Conservation (phyloP, 768 basidiomycete species). For the Tricholoma matsutake region DNA sequence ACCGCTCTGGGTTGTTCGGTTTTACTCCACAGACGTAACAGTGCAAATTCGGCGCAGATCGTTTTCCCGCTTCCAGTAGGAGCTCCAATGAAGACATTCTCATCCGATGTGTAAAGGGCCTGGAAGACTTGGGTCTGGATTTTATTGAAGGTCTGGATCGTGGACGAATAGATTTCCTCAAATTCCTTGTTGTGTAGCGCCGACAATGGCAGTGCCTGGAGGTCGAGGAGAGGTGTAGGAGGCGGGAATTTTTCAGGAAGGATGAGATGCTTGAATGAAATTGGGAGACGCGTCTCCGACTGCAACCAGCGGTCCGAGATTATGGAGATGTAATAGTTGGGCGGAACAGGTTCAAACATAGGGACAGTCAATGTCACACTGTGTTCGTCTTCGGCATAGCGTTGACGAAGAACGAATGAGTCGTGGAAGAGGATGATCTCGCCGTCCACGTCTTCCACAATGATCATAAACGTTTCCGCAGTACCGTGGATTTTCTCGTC, state of each 20-base stretch:
- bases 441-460: slow-evolving; percentile 97
- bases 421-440: slow-evolving; percentile 96
- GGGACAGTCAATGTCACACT: slow-evolving; percentile 92
- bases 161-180: slow-evolving; percentile 78
- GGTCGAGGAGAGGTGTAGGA: slow-evolving; percentile 89
- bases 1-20: slow-evolving; percentile 79
- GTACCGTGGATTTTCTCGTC: slow-evolving; percentile 89
- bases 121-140: slow-evolving; percentile 99
- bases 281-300: slow-evolving; percentile 89
- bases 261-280: slow-evolving; percentile 97
- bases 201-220: slow-evolving; percentile 85
- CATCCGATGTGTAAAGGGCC: slow-evolving; percentile 92
- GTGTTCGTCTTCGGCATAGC: slow-evolving; percentile 92
- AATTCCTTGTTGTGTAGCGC: slow-evolving; percentile 94
- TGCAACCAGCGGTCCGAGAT: slow-evolving; percentile 96
- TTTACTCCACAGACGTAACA: slow-evolving; percentile 94
- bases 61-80: slow-evolving; percentile 98
- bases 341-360: slow-evolving; percentile 96
- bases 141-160: slow-evolving; percentile 91
- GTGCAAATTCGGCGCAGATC: slow-evolving; percentile 93
- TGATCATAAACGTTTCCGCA: slow-evolving; percentile 87
- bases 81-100: slow-evolving; percentile 95
- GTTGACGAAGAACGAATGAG: slow-evolving; percentile 85
- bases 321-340: slow-evolving; percentile 96
- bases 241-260: slow-evolving; percentile 95